These are phyloP conservation scores for Spergularia marina DNA, from an alignment of 148 eudicot genomes.

Conservation along the genomic window DNA sequence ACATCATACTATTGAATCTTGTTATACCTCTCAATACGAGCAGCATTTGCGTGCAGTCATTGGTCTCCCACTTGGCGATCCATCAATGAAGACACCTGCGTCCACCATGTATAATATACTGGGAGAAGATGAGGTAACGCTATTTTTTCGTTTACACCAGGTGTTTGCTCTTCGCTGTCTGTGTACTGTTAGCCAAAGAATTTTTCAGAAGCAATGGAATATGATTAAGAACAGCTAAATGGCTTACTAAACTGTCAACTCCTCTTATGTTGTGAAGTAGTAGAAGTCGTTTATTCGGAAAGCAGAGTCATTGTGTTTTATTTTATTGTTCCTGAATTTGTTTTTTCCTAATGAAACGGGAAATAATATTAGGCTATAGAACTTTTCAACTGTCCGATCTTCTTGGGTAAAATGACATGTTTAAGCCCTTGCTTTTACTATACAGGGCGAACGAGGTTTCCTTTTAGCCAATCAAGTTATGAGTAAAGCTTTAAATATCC, in stretches of 20 bases:
- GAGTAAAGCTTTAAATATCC: slow-evolving; percentile 50
- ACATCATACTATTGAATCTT: slow-evolving; percentile 94
- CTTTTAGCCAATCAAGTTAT: slow-evolving; percentile 64
- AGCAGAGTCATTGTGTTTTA: neutral
- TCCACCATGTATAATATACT: slow-evolving; percentile 89
- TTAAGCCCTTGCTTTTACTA: neutral
- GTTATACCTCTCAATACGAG: slow-evolving; percentile 91
- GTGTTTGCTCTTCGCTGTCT: neutral
- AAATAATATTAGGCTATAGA: neutral
- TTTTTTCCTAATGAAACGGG: slow-evolving; percentile 1
- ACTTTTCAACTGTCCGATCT: neutral
- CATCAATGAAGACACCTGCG: slow-evolving; percentile 92
- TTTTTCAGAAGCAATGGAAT: too few species aligned
- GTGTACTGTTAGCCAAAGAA: too few species aligned
- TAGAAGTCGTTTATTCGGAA: too few species aligned
- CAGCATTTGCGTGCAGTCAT: slow-evolving; percentile 90
- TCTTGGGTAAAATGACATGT: neutral
- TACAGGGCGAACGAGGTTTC: slow-evolving; percentile 83
- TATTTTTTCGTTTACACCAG: neutral
- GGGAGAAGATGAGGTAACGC: slow-evolving; percentile 89
- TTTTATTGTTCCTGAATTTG: slow-evolving; percentile 3
- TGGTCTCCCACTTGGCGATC: slow-evolving; percentile 96
- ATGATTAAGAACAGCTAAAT: too few species aligned
- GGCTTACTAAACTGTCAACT: too few species aligned
- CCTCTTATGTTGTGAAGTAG: too few species aligned